Evolutionary conservation across 306 rosid genomes (phyloP).

Genomic region (peach (Prunus persica)): DNA sequence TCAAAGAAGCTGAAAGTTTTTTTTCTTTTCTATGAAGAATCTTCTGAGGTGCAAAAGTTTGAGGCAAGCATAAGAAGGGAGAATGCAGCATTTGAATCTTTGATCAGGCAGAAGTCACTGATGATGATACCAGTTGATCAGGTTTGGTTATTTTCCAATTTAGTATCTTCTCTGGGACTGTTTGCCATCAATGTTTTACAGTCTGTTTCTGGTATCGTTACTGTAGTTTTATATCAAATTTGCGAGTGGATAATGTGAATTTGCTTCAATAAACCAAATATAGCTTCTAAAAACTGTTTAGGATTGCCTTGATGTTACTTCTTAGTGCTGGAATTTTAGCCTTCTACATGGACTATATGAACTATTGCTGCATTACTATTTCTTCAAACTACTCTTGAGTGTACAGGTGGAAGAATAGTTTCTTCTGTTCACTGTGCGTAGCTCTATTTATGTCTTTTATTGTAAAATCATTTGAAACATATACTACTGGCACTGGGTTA

Average conservation of each 20-base stretch:
- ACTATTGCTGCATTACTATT: neutral
- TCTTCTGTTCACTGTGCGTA: neutral
- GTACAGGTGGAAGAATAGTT: neutral
- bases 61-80: slow-evolving; percentile 92
- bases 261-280: neutral
- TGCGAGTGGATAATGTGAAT: neutral
- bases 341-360: neutral
- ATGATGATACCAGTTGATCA: slow-evolving; percentile 96
- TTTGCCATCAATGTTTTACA: neutral
- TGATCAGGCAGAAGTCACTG: slow-evolving; percentile 92
- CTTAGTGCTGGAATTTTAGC: neutral
- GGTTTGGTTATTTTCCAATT: slow-evolving; percentile 38
- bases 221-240: neutral
- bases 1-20: slow-evolving; percentile 71
- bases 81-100: slow-evolving; percentile 95
- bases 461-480: neutral
- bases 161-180: neutral
- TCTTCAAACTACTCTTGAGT: neutral
- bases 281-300: neutral
- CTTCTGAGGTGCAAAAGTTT: slow-evolving; percentile 90
- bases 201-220: neutral
- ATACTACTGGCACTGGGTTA: neutral
- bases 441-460: neutral
- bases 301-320: neutral
- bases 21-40: slow-evolving; percentile 89